Conservation (phyloP, 441 rosid species). For the Pelargonium citronellum region DNA sequence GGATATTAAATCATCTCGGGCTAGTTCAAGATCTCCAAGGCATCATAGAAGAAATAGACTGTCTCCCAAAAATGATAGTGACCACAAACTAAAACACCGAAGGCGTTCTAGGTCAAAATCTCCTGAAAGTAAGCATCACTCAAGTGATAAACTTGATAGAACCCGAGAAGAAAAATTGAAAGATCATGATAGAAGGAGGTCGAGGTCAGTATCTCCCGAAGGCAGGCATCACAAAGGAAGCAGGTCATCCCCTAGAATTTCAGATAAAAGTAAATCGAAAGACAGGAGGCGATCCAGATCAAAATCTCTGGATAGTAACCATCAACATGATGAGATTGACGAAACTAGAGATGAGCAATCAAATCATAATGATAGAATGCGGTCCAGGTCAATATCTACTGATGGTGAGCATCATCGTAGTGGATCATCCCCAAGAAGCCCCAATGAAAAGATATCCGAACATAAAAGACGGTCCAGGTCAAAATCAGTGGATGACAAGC, state of each 20-base stretch:
- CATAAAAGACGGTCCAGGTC: constrained; percentile 15
- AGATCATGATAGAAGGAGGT: constrained; percentile 43
- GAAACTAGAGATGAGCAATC: constrained; percentile 45
- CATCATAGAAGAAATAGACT: constrained; percentile 44
- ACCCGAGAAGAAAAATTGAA: constrained; percentile 37
- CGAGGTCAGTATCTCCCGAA: constrained; percentile 57
- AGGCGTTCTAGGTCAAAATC: constrained; percentile 61
- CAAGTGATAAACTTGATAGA: constrained; percentile 37
- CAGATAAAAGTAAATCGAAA: constrained; percentile 43
- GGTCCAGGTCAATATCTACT: constrained; percentile 36
- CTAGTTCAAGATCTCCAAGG: constrained; percentile 63
- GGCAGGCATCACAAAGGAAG: constrained; percentile 32
- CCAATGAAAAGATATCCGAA: constrained; percentile 13
- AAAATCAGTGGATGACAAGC: constrained; percentile 19
- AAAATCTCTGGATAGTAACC: constrained; percentile 48
- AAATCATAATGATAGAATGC: constrained; percentile 40
- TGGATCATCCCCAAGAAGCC: constrained; percentile 41
- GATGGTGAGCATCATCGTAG: constrained; percentile 36
- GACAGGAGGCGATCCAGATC: constrained; percentile 48
- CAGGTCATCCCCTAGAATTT: constrained; percentile 44
- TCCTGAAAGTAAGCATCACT: constrained; percentile 32
- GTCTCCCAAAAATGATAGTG: constrained; percentile 47
- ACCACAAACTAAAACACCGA: constrained; percentile 39
- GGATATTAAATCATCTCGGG: constrained; percentile 44
- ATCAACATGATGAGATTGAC: constrained; percentile 29